These are phyloP conservation scores for Phlyctochytrium arcticum DNA, from an alignment of 192 early-diverging fungal species.

Conservation along the genomic window DNA sequence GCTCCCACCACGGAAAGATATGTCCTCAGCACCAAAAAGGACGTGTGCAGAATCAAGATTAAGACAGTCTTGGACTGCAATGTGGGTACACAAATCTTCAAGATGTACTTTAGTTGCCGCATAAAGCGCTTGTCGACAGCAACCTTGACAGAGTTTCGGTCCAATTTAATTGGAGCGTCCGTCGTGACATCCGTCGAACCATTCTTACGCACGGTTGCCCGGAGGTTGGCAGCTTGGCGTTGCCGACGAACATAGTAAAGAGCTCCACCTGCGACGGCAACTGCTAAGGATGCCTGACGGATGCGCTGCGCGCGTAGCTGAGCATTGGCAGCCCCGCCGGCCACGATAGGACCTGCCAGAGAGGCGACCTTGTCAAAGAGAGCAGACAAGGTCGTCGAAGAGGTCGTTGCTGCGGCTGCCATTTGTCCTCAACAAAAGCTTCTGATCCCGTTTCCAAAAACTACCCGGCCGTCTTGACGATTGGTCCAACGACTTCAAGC, in stretches of 20 bases:
- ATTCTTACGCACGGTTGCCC: neutral
- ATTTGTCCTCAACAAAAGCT: no score
- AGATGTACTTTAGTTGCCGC: slow-evolving; percentile 56
- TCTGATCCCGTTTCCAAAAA: no score
- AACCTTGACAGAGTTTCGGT: slow-evolving; percentile 39
- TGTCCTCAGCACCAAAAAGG: slow-evolving; percentile 85
- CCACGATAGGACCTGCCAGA: neutral
- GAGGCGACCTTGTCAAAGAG: slow-evolving; percentile 22
- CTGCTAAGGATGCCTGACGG: slow-evolving; percentile 11
- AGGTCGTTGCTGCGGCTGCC: no score
- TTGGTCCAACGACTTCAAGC: no score
- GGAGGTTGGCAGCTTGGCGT: neutral
- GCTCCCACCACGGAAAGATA: slow-evolving; percentile 92
- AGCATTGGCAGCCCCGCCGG: neutral
- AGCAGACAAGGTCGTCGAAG: slow-evolving; percentile 1
- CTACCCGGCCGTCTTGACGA: no score
- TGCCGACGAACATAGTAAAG: slow-evolving; percentile 14
- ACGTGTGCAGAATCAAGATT: slow-evolving; percentile 75
- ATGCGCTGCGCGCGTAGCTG: slow-evolving; percentile 5
- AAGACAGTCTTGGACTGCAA: slow-evolving; percentile 74
- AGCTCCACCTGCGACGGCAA: slow-evolving; percentile 10
- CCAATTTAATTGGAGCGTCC: slow-evolving; percentile 33
- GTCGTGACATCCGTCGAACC: neutral
- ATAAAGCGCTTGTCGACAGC: slow-evolving; percentile 44
- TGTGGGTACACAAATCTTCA: slow-evolving; percentile 76